A percentile compares a stretch with the other conserved stretches of the same genome.
phyloP scores from a whole-genome alignment of 2,329 filamentous ascomycete species.

The Calycina herbarum region DNA sequence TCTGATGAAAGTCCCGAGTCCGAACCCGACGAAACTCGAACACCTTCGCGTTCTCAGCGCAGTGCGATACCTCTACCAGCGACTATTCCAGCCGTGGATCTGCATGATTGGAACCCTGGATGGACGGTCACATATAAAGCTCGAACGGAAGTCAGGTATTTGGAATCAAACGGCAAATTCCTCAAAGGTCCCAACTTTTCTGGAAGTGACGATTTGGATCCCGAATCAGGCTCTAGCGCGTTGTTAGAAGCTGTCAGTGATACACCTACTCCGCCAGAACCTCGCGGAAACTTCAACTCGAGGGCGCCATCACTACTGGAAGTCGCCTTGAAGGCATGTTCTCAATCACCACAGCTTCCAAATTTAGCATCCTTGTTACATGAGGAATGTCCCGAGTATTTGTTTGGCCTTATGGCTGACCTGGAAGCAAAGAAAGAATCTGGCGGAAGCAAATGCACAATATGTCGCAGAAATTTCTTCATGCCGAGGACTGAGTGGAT shows the following conservation, averaged over 20 bases:
- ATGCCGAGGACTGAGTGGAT: slow-evolving; percentile 59
- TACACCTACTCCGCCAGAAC: slow-evolving; percentile 26
- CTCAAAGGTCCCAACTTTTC: slow-evolving; percentile 34
- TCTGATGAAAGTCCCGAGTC: slow-evolving; percentile 14
- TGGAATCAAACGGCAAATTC: slow-evolving; percentile 32
- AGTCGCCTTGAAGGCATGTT: slow-evolving; percentile 33
- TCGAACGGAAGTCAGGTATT: slow-evolving; percentile 34
- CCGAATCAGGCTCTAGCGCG: slow-evolving; percentile 4
- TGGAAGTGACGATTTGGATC: not conserved
- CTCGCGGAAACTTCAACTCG: slow-evolving; percentile 24
- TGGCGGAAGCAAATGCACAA: slow-evolving; percentile 53
- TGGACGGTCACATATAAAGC: slow-evolving; percentile 34
- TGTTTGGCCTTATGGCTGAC: slow-evolving; percentile 26
- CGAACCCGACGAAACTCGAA: slow-evolving; percentile 18
- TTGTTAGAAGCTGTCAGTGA: slow-evolving; percentile 24
- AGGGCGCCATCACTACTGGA: slow-evolving; percentile 36
- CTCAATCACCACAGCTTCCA: slow-evolving; percentile 27
- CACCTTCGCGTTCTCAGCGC: slow-evolving; percentile 14
- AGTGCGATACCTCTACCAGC: not conserved
- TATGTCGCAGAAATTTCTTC: slow-evolving; percentile 50
- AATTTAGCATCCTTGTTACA: slow-evolving; percentile 27
- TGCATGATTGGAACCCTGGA: slow-evolving; percentile 22
- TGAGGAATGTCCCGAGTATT: slow-evolving; percentile 27
- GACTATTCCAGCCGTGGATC: slow-evolving; percentile 9
- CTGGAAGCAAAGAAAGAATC: slow-evolving; percentile 45